These are phyloP conservation scores for Yamadazyma nakazawae DNA, from an alignment of 805 yeast genomes.

Conservation along the genomic window DNA sequence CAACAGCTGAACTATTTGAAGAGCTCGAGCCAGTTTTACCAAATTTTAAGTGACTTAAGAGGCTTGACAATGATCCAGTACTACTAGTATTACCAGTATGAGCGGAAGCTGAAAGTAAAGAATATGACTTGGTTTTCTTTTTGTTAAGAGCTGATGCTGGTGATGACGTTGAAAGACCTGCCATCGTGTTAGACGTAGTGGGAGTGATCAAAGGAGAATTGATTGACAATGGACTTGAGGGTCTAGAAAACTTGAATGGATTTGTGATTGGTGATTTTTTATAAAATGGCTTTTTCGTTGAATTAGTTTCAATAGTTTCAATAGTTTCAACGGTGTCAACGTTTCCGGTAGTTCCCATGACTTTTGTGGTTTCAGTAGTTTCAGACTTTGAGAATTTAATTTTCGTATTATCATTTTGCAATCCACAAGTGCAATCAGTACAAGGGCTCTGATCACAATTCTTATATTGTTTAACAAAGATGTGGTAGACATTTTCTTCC, in stretches of 20 bases:
- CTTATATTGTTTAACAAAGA: slow-evolving; percentile 15
- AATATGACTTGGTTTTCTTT: slow-evolving; percentile 9
- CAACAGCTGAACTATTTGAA: not conserved
- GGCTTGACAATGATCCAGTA: slow-evolving; percentile 11
- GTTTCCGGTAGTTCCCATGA: not conserved
- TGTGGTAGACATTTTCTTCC: slow-evolving; percentile 32
- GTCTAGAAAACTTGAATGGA: slow-evolving; percentile 5
- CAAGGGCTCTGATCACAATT: slow-evolving; percentile 3
- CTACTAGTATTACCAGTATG: slow-evolving; percentile 6
- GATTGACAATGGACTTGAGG: slow-evolving; percentile 8
- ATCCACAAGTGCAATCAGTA: slow-evolving; percentile 7
- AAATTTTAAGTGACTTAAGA: slow-evolving; percentile 17
- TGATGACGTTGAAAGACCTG: not conserved
- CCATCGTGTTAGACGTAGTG: not conserved
- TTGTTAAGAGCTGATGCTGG: slow-evolving; percentile 1
- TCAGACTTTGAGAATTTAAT: not conserved
- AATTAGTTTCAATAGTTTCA: not conserved
- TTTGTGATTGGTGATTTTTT: slow-evolving; percentile 6
- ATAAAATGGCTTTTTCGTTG: slow-evolving; percentile 3
- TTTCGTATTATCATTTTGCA: not conserved
- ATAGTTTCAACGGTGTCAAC: not conserved
- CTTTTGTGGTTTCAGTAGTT: not conserved
- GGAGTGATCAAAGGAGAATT: slow-evolving; percentile 10
- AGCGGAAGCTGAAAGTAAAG: slow-evolving; percentile 7
- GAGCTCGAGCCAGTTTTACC: slow-evolving; percentile 1